Percentiles rank a stretch among this genome's conserved stretches.
These are phyloP conservation scores for Terana coerulea DNA, from an alignment of 768 basidiomycete genomes.

Conservation along the genomic window DNA sequence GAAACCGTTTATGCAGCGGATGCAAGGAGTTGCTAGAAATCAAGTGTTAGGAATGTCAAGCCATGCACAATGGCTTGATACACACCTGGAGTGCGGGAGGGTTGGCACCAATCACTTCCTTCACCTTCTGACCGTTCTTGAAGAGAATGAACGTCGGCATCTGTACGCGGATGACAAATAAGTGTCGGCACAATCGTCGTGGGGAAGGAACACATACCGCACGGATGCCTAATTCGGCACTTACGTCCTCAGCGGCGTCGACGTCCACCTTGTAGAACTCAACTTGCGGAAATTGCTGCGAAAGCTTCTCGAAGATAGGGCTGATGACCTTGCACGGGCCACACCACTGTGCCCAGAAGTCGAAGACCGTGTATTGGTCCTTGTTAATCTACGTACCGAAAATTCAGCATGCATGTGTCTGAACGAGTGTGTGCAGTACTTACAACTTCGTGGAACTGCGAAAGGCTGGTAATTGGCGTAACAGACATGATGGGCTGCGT, in stretches of 20 bases:
- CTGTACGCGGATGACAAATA: constrained; percentile 22
- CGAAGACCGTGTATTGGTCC: constrained; percentile 48
- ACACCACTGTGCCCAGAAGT: constrained; percentile 80
- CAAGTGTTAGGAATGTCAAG: background rate
- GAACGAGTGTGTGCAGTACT: background rate
- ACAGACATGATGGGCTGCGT: constrained; percentile 14
- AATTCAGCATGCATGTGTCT: background rate
- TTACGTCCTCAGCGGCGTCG: constrained; percentile 50
- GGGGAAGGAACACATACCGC: constrained; percentile 42
- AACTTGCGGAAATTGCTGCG: constrained; percentile 33
- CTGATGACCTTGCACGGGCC: constrained; percentile 66
- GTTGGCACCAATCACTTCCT: constrained; percentile 45
- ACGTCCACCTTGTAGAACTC: constrained; percentile 75
- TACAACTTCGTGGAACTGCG: constrained; percentile 14
- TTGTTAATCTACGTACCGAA: constrained; percentile 39
- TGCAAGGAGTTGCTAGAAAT: background rate
- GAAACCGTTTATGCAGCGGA: too few relatives aligned
- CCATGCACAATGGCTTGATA: too few relatives aligned
- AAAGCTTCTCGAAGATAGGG: constrained; percentile 58
- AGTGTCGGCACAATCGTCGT: background rate
- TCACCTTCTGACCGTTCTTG: constrained; percentile 33
- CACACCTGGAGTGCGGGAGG: constrained; percentile 38
- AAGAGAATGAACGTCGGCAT: constrained; percentile 44
- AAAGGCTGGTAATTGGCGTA: constrained; percentile 13
- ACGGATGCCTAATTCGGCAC: constrained; percentile 55